Percentiles rank a stretch among this genome's conserved stretches.
These are phyloP conservation scores for Talaromyces pinophilus DNA, from an alignment of 2,329 filamentous ascomycete genomes.

Conservation along the genomic window DNA sequence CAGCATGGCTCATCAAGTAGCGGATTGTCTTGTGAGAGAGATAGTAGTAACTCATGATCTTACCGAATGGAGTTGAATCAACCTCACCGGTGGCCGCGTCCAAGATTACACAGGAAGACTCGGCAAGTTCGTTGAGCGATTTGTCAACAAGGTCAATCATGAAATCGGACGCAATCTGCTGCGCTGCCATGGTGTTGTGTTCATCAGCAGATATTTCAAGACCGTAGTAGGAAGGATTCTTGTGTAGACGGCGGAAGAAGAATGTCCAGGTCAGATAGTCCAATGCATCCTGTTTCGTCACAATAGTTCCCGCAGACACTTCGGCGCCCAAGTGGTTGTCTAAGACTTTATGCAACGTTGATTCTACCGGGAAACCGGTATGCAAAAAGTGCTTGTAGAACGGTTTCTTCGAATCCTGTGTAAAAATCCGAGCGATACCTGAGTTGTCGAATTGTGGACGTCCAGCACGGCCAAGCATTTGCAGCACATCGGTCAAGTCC, in stretches of 20 bases:
- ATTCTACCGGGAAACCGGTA: constrained; percentile 96
- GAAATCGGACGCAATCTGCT: constrained; percentile 86
- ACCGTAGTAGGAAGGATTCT: constrained; percentile 97
- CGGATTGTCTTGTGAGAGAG: constrained; percentile 93
- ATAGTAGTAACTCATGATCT: constrained; percentile 99
- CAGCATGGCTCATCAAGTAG: constrained; percentile 74
- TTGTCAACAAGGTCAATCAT: constrained; percentile 91
- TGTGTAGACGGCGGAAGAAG: constrained; percentile 95
- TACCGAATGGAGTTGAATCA: constrained; percentile 85
- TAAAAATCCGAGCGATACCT: constrained; percentile 95
- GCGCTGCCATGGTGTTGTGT: constrained; percentile 82
- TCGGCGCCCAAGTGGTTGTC: constrained; percentile 97
- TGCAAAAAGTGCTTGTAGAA: constrained; percentile 99
- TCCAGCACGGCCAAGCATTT: constrained; percentile 95
- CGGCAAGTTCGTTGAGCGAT: constrained; percentile 76
- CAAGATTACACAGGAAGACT: constrained; percentile 80
- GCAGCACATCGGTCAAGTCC: constrained; percentile 95
- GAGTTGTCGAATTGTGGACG: constrained; percentile 95
- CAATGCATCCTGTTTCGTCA: constrained; percentile 92
- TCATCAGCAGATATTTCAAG: constrained; percentile 91
- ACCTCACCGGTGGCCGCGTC: constrained; percentile 81
- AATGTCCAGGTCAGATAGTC: constrained; percentile 99
- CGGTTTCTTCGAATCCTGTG: constrained; percentile 94
- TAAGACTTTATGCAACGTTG: constrained; percentile 89
- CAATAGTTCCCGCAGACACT: constrained; percentile 86